Base-by-base conservation (phyloP, 768 basidiomycete genomes). In the Antrodiella citrinella region DNA sequence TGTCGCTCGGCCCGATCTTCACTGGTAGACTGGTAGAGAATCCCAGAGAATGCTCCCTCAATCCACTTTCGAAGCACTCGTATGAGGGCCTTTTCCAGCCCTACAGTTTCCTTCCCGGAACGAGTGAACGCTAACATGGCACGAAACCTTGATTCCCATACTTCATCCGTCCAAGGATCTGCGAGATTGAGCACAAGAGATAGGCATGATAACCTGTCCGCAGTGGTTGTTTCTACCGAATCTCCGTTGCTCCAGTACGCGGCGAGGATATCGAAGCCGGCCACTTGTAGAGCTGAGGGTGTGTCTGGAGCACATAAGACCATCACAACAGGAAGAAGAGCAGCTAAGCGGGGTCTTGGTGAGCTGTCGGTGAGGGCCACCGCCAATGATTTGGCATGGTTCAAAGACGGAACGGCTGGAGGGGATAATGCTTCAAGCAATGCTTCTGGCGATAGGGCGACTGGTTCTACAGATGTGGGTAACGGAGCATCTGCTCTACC, bases 251-350 rank as follows among this genome's bases (percentile, higher is more conserved):
- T 78, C 68, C 78, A 81, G 61, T 82, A 90, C 2, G 82, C 74
- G 12, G 82, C 71, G 47, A 89, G 70, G 53, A 88, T 78, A 51
- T 90, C 87, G 56, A 74, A 86, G 0, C 87, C 88, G 0, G 80
- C 75, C 5, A 76, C 76, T 58, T 86, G 85, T 3, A 89, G 54
- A 0, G 78, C 66, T 0, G 71, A 53, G 1, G 85, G 84, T 0
- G 75, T 72, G 15, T 77, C 72, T 4, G 65, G 48, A 35, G 70
- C 63, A 60, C 87, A 89, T 10, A 90, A 69, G 1, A 76, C 71
- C 4, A 72, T 71, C 2, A 88, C 68, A 48, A 90, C 72, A 12
- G 83, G 80, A 48, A 73, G 76, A 12, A 89, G 66, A n/a, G 62
- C 52, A 21, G 76, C 68, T 21, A 72, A 66, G 30, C 69, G 73